Conservation (phyloP, 768 basidiomycete genomes). For the Agaricus sinodeliciosus region DNA sequence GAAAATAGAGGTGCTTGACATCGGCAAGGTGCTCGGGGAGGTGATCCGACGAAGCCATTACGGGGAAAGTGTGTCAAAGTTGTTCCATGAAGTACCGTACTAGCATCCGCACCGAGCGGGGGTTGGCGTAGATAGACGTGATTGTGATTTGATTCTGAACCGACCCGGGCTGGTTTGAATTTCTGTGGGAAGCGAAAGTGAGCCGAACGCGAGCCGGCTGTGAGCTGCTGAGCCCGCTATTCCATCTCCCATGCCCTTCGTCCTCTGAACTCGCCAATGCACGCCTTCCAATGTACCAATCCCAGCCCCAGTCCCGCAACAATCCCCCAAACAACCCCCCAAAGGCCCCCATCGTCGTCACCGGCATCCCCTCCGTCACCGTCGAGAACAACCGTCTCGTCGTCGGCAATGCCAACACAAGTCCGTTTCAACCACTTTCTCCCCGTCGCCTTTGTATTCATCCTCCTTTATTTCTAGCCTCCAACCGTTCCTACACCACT, state of each 20-base stretch:
- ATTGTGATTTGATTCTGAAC: slow-evolving; percentile 15
- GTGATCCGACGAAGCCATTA: slow-evolving; percentile 95
- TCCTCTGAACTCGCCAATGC: slow-evolving; percentile 35
- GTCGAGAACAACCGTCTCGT: slow-evolving; percentile 63
- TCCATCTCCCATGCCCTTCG: slow-evolving; percentile 18
- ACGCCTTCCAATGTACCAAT: slow-evolving; percentile 53
- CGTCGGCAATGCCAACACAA: slow-evolving; percentile 66
- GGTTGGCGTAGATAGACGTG: slow-evolving; percentile 12
- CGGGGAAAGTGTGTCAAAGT: slow-evolving; percentile 87
- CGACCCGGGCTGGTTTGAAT: slow-evolving; percentile 6
- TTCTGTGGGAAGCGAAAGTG: slow-evolving; percentile 12
- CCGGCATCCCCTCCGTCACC: slow-evolving; percentile 72
- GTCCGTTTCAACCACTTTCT: slow-evolving; percentile 37
- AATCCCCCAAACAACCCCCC: slow-evolving; percentile 20
- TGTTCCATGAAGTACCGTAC: slow-evolving; percentile 88
- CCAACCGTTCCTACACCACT: slow-evolving; percentile 84
- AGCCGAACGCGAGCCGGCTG: slow-evolving; percentile 4
- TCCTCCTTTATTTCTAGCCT: slow-evolving; percentile 39
- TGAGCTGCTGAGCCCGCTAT: slow-evolving; percentile 11
- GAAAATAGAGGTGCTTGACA: slow-evolving; percentile 91
- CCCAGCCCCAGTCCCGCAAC: slow-evolving; percentile 25
- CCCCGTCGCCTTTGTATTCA: slow-evolving; percentile 9
- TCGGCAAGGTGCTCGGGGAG: slow-evolving; percentile 92
- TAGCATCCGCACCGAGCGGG: slow-evolving; percentile 28
- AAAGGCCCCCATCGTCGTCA: slow-evolving; percentile 42